Evolutionary conservation across 352 stramenopile species (phyloP).

Genomic region (Blastocystis hominis): DNA sequence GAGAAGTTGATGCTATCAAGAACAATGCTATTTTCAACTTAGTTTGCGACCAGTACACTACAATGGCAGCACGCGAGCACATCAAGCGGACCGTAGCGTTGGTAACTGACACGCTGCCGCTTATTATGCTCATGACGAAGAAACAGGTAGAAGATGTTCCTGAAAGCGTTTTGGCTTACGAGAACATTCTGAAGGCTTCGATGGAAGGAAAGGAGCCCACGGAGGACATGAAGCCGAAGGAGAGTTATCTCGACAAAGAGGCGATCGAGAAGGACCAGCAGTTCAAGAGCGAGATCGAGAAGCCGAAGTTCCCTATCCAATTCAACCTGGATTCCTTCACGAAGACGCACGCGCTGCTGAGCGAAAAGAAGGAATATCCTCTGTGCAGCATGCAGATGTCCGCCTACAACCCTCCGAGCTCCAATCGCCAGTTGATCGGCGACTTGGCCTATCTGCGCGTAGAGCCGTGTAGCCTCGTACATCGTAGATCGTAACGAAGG

Average conservation of each 20-base stretch:
- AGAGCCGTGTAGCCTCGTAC: neutral
- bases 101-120: constrained; percentile 10
- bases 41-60: constrained; percentile 22
- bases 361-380: neutral
- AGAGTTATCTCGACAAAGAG: constrained; percentile 9
- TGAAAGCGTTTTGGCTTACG: neutral
- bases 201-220: neutral
- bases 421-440: constrained; percentile 10
- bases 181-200: neutral
- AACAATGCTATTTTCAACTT: constrained; percentile 3
- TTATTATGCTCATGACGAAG: neutral
- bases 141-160: constrained; percentile 17
- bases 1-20: neutral
- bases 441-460: constrained; percentile 38
- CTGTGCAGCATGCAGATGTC: neutral
- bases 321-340: constrained; percentile 24
- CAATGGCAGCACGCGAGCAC: neutral
- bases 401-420: constrained; percentile 1
- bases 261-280: constrained; percentile 6
- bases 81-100: constrained; percentile 9
- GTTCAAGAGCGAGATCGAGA: constrained; percentile 15
- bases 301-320: neutral
- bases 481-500: constrained; percentile 5
- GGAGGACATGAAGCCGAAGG: neutral
- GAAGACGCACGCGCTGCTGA: neutral